phyloP scores from a whole-genome alignment of 2,329 filamentous ascomycete genomes.

The Talaromyces albobiverticillius region DNA sequence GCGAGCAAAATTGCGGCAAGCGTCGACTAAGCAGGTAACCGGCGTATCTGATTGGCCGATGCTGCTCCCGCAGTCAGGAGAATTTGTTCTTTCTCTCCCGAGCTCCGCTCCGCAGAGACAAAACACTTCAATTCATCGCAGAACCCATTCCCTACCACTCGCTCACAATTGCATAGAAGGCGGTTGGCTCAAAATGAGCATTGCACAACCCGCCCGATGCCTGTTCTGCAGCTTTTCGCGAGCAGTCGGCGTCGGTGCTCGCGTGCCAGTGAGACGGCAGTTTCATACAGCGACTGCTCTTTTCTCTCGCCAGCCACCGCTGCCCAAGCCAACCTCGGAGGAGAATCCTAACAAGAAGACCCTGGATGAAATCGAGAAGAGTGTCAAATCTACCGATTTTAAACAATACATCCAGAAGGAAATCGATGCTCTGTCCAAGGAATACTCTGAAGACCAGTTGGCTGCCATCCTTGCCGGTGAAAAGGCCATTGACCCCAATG shows the following conservation, averaged over 20 bases:
- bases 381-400: constrained; percentile 28
- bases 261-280: constrained; percentile 43
- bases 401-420: constrained; percentile 67
- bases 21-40: constrained; percentile 7
- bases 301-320: constrained; percentile 39
- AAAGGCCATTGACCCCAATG: constrained; percentile 67
- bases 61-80: constrained; percentile 20
- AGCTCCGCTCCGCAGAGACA: constrained; percentile 11
- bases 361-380: constrained; percentile 20
- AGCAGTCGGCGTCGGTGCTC: constrained; percentile 35
- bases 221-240: constrained; percentile 50
- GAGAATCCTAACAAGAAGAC: constrained; percentile 31
- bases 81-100: constrained; percentile 22
- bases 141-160: constrained; percentile 7
- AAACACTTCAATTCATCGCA: constrained; percentile 4
- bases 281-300: constrained; percentile 46
- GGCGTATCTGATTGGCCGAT: constrained; percentile 10
- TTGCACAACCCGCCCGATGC: constrained; percentile 49
- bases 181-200: constrained; percentile 44
- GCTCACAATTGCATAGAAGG: constrained; percentile 11
- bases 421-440: constrained; percentile 58
- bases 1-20: constrained; percentile 9
- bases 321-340: constrained; percentile 18
- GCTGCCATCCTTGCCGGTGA: constrained; percentile 80
- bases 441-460: constrained; percentile 79